Evolutionary conservation across 208 protist genomes (phyloP).

Genomic region (Crithidia sp.): DNA sequence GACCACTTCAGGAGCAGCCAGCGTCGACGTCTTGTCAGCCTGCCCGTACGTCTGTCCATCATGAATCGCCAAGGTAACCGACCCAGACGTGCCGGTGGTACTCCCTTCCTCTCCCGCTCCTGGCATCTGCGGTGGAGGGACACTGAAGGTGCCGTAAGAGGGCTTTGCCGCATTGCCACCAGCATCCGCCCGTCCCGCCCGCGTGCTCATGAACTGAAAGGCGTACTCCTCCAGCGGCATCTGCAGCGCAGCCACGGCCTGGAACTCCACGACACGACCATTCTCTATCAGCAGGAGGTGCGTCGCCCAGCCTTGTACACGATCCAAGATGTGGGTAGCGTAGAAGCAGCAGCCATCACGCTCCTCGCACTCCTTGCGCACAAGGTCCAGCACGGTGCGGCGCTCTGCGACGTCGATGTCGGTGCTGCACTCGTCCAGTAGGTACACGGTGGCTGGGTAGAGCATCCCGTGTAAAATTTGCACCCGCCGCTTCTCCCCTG

Average conservation of each 20-base stretch:
- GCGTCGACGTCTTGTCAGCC: constrained; percentile 1
- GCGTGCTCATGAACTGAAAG: constrained; percentile 50
- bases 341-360: constrained; percentile 68
- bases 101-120: background rate
- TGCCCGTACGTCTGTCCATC: background rate
- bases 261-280: constrained; percentile 46
- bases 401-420: constrained; percentile 85
- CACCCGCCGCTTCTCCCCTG: constrained; percentile 68
- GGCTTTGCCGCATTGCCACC: background rate
- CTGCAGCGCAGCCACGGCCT: constrained; percentile 39
- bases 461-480: constrained; percentile 81
- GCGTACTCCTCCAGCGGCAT: constrained; percentile 60
- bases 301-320: constrained; percentile 77
- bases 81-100: background rate
- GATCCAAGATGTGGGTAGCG: constrained; percentile 88
- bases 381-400: constrained; percentile 60
- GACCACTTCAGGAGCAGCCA: constrained; percentile 27
- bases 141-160: constrained; percentile 24
- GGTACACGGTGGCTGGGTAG: constrained; percentile 45
- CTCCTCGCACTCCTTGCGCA: constrained; percentile 49
- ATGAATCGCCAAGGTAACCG: constrained; percentile 1
- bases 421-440: constrained; percentile 89
- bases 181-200: background rate
- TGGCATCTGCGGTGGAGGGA: background rate
- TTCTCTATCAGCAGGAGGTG: constrained; percentile 67